Evolutionary conservation across 305 asterid genomes (phyloP).

Genomic region (Fraxinus sp.): DNA sequence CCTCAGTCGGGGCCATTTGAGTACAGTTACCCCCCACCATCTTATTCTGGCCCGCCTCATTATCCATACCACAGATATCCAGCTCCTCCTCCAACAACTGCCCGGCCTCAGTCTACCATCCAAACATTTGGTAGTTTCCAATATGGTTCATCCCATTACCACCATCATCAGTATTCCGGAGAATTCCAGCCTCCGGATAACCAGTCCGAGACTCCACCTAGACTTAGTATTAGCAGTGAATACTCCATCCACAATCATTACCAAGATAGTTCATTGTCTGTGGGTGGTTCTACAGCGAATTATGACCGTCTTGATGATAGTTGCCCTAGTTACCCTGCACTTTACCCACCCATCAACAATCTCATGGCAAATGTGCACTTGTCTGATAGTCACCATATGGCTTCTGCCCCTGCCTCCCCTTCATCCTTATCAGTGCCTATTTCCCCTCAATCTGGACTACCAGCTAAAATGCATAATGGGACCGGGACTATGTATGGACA

Average conservation of each 20-base stretch:
- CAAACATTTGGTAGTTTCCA: constrained; percentile 48
- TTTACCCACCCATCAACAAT: constrained; percentile 71
- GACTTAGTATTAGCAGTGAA: constrained; percentile 21
- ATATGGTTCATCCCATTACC: constrained; percentile 40
- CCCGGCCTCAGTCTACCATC: constrained; percentile 39
- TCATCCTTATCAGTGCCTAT: constrained; percentile 25
- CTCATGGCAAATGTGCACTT: constrained; percentile 53
- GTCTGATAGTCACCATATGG: constrained; percentile 42
- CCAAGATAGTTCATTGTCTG: constrained; percentile 42
- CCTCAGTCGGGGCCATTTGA: constrained; percentile 33
- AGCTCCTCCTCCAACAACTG: constrained; percentile 33
- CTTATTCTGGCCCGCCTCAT: constrained; percentile 43
- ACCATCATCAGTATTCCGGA: constrained; percentile 47
- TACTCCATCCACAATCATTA: constrained; percentile 32
- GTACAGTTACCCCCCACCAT: constrained; percentile 37
- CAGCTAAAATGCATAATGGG: constrained; percentile 37
- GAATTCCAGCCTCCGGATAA: constrained; percentile 41
- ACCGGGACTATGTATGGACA: constrained; percentile 42
- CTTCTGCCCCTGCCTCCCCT: constrained; percentile 50
- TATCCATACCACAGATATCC: constrained; percentile 53
- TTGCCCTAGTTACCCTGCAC: constrained; percentile 39
- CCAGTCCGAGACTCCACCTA: constrained; percentile 41
- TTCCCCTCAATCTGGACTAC: constrained; percentile 56
- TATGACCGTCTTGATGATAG: constrained; percentile 34
- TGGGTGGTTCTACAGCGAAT: constrained; percentile 29